Percentiles rank a stretch among this genome's conserved stretches.
Evolutionary conservation across 2,329 filamentous ascomycete genomes (phyloP).

Genomic region (Phyllosticta ampelicida): DNA sequence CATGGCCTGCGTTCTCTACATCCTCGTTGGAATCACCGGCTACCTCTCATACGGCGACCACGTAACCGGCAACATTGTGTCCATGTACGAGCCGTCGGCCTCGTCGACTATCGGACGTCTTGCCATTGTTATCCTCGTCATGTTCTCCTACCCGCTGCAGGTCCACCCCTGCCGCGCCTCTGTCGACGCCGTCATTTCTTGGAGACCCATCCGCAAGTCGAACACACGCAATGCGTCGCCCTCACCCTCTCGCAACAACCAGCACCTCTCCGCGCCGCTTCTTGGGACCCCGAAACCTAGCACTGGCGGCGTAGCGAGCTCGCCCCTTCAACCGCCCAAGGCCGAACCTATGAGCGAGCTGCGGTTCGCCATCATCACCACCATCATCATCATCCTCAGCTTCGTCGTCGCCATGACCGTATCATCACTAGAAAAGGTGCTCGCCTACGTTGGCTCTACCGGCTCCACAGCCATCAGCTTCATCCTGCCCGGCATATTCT

Average conservation of each 20-base stretch:
- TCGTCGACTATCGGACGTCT: constrained; percentile 87
- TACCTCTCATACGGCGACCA: constrained; percentile 92
- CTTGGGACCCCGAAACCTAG: constrained; percentile 14
- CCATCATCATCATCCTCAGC: constrained; percentile 68
- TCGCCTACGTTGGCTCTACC: constrained; percentile 91
- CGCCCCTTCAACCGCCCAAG: constrained; percentile 10
- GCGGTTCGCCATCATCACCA: constrained; percentile 83
- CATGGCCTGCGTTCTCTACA: constrained; percentile 74
- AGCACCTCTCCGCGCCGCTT: constrained; percentile 18
- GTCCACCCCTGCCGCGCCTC: constrained; percentile 95
- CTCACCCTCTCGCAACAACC: constrained; percentile 36
- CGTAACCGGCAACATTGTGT: constrained; percentile 84
- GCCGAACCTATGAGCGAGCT: constrained; percentile 63
- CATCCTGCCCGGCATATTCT: constrained; percentile 90
- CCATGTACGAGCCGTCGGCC: constrained; percentile 66
- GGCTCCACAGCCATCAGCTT: constrained; percentile 95
- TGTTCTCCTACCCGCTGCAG: constrained; percentile 92
- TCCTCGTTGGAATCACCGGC: constrained; percentile 86
- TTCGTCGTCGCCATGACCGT: constrained; percentile 89
- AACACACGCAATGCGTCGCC: constrained; percentile 20
- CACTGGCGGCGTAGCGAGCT: not conserved
- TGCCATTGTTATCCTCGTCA: constrained; percentile 89
- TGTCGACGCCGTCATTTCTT: constrained; percentile 85
- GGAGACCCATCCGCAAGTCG: constrained; percentile 50
- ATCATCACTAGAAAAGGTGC: constrained; percentile 74